A percentile compares a stretch with the other conserved stretches of the same genome.
These are phyloP conservation scores for Citeromyces hawaiiensis DNA, from an alignment of 1,139 yeast species.

Conservation along the genomic window DNA sequence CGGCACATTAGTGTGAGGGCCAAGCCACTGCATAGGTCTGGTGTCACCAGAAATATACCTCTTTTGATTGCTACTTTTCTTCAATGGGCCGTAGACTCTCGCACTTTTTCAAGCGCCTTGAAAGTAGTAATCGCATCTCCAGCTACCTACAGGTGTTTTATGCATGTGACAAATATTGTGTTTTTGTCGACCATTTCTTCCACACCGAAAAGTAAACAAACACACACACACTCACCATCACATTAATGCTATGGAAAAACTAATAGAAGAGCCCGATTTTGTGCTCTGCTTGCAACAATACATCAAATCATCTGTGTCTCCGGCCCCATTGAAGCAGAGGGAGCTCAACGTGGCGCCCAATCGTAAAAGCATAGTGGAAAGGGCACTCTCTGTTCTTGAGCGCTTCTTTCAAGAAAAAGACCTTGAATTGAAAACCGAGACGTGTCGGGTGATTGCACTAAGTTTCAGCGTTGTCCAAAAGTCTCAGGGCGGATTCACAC, in stretches of 20 bases:
- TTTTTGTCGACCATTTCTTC: background rate
- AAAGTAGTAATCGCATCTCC: no score
- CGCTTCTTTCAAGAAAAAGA: background rate
- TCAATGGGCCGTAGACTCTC: no score
- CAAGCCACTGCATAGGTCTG: no score
- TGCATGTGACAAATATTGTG: background rate
- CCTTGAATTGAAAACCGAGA: background rate
- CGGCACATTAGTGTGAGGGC: no score
- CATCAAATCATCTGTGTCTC: background rate
- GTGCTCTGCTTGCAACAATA: background rate
- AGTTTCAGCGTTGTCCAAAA: background rate
- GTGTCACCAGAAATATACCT: no score
- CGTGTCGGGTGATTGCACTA: background rate
- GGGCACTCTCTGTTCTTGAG: background rate
- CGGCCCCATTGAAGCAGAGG: background rate
- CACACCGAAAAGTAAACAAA: background rate
- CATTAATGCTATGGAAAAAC: background rate
- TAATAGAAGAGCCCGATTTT: background rate
- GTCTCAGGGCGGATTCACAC: background rate
- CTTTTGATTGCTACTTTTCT: no score
- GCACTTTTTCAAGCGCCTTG: no score
- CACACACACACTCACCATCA: background rate
- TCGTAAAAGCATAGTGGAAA: background rate
- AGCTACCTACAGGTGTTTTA: no score
- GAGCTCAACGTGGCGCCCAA: background rate